Evolutionary conservation across 192 early-diverging fungal species (phyloP), one percentile per base, ranked within the genome.

Genomic region (Backusella parvicylindrica): DNA sequence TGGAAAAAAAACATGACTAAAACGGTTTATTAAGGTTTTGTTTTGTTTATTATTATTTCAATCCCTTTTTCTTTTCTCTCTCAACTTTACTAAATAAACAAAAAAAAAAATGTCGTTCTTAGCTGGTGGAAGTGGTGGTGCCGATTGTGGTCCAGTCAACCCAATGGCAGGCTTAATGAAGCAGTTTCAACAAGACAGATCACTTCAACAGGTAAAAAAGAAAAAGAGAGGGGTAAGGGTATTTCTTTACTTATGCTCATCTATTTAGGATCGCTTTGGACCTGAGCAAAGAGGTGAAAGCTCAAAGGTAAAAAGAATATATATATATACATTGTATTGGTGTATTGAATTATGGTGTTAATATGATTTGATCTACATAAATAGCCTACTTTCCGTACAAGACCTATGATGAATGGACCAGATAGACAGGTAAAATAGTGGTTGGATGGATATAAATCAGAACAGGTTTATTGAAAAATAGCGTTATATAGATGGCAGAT

Each of bases 111-210:
- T 70, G 68, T 70, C 68, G 7, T 70, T 70, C 21, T 18, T 43
- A 13, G 41, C 26, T 9, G 68, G 68, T 47, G 53, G 53, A 60
- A 60, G 53, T 12, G 83, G 82, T 40, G 91, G 88, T 56, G 90
- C 91, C 49, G 92, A 93, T 49, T 93, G 92, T 73, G 92, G 91
- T 6, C 91, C 91, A n/a, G 85, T 84, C 16, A 97, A 94, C 75
- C 87, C 93, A 15, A 88, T 95, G 84, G 80, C 72, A 38, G 87
- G 88, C 3, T 87, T 97, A 70, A 89, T 91, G 85, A 96, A 97
- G 79, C 92, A 91, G 78, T 87, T 96, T 76, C 79, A 90, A 53
- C 85, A 89, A 63, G 94, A 96, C 78, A 84, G 88, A 40, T 93
- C 92, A 6, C 84, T 93, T 6, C 91, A 95, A 76, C 94, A 94